A percentile compares a stretch with the other conserved stretches of the same genome.
Conservation (phyloP, 371 early-diverging fungal species). For the Fennellomyces sp. region DNA sequence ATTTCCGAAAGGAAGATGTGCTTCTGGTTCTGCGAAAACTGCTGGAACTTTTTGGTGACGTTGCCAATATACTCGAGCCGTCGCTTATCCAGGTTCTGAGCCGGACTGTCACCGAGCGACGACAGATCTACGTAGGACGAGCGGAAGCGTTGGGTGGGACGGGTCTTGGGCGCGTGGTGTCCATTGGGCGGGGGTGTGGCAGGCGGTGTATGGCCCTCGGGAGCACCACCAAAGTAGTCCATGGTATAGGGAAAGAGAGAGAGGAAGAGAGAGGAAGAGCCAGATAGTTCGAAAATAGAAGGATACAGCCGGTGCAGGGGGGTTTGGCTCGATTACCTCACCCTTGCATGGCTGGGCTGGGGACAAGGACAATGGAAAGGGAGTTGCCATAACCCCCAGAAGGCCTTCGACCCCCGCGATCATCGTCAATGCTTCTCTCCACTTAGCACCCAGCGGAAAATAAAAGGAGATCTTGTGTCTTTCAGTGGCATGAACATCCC, state of each 20-base stretch:
- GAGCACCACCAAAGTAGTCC: constrained; percentile 9
- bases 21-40: constrained; percentile 39
- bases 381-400: too few species aligned
- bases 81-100: constrained; percentile 2
- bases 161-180: neutral
- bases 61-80: constrained; percentile 20
- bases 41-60: constrained; percentile 29
- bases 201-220: constrained; percentile 20
- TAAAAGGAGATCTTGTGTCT: neutral
- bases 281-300: neutral
- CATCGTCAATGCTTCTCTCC: neutral
- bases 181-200: constrained; percentile 17
- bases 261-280: neutral
- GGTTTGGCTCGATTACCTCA: constrained; percentile 1
- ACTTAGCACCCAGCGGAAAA: neutral
- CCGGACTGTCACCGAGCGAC: neutral
- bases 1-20: constrained; percentile 49
- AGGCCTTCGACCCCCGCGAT: neutral
- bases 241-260: neutral
- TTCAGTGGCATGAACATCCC: neutral
- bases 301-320: neutral
- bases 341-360: constrained; percentile 1
- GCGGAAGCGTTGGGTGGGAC: constrained; percentile 9
- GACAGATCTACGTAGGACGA: constrained; percentile 9
- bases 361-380: neutral